Evolutionary conservation across 2,329 filamentous ascomycete genomes (phyloP), one percentile per base, ranked within the genome.

Genomic region (Stylonectria norvegica): DNA sequence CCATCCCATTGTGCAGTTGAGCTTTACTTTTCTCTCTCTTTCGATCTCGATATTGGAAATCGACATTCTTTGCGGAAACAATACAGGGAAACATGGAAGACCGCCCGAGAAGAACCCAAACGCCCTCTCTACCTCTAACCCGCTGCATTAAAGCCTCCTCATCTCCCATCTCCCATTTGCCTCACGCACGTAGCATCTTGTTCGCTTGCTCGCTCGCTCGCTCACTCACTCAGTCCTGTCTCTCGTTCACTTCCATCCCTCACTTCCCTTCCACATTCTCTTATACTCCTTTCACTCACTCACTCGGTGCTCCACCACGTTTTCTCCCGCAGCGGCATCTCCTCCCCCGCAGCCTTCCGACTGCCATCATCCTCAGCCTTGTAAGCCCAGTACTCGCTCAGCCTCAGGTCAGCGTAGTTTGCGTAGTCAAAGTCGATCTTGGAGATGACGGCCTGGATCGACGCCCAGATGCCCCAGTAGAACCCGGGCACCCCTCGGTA

Each of bases 391-490:
- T 96, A 97, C 69, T 97, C 93, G 36, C 86, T 83, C 5, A 98
- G 71, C 40, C 93, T 76, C 12, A 85, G 67, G 64, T 96, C 88
- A 9, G 93, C 91, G 62, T 97, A 98, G 7, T 78, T 80, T 30
- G 89, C 87, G 62, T 98, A 98, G 67, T 98, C 90, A 60, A 98
- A 98, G 61, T 96, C 87, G 56, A 98, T 98, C 50, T 91, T 80
- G 9, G 88, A 95, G 51, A 98, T 97, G 39, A 81, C 86, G 3
- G 90, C 86, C 70, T 98, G 93, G 50, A 98, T 97, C 48, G 94
- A 71, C 6, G 89, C 86, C 93, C 93, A 98, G 42, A 96, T 89
- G 17, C 93, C 93, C 90, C 85, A 89, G 63, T 77, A 81, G 60
- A 98, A 88, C 6, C 93, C 93, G 0, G 93, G 93, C 11, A 96